Base-by-base conservation (phyloP, 1,284 basidiomycete species). In the Ustilago bromivora region DNA sequence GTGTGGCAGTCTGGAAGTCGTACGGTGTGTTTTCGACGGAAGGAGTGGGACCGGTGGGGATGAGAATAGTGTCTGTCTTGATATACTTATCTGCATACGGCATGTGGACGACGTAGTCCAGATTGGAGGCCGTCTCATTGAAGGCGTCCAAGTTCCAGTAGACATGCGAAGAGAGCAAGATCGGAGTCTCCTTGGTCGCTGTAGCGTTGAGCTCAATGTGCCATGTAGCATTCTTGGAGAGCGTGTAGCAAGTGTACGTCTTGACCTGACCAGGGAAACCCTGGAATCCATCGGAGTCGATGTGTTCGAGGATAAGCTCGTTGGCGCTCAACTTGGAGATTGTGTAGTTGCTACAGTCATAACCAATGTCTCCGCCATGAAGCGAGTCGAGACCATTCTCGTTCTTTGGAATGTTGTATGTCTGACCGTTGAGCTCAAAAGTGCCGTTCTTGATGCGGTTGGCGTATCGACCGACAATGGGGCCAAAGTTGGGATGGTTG, bases 381-480 rank as follows among this genome's bases (percentile, higher is more conserved):
- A 86, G 76, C 17, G 84, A 62, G 60, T 71, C 62, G 32, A 78
- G 46, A 15, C 57, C 41, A 34, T 80, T 76, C 61, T 82, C 79
- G 67, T 80, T 78, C 47, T 78, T 60, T 19, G 71, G 75, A 5
- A 76, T 57, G 36, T 77, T 41, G 49, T 76, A 83, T 2, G 67
- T 80, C 51, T 66, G 46, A 11, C 76, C 79, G 51, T 82, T 69
- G 61, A 82, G 58, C 56, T 67, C 68, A 57, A 82, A 84, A 11
- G 82, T 82, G 12, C 82, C 82, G 62, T 84, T 84, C 78, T 79
- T 82, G 79, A 84, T 84, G 32, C 82, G 75, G 57, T 82, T 84
- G 34, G 81, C 81, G 51, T 82, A 84, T 17, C 82, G 71, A 19
- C 82, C 82, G 8, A 83, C 81, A 34, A 80, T 63, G 12, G 82